These are phyloP conservation scores for Phytopythium kandeliae DNA, from an alignment of 352 stramenopile species.

Conservation along the genomic window DNA sequence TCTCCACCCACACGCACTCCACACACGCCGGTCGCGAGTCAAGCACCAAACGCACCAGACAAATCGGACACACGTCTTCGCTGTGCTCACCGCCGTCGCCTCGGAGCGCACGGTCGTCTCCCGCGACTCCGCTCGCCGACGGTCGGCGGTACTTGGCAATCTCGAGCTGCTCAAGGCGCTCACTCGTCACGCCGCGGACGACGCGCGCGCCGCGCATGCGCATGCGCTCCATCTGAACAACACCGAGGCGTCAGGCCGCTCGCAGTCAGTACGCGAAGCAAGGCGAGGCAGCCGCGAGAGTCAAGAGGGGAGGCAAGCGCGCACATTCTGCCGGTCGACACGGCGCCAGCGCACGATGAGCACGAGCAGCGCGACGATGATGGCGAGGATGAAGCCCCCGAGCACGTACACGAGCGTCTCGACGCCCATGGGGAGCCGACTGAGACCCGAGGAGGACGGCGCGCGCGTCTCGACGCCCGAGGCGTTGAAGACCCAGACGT, in stretches of 20 bases:
- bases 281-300: too few relatives aligned
- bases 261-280: neutral
- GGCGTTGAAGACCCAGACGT: slow-evolving; percentile 66
- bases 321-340: slow-evolving; percentile 54
- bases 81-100: slow-evolving; percentile 13
- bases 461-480: slow-evolving; percentile 12
- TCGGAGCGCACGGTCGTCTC: neutral
- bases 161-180: slow-evolving; percentile 52
- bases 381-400: slow-evolving; percentile 55
- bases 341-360: slow-evolving; percentile 64
- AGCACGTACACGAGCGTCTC: slow-evolving; percentile 73
- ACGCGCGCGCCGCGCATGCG: slow-evolving; percentile 32
- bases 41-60: slow-evolving; percentile 34
- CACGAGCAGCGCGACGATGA: slow-evolving; percentile 47
- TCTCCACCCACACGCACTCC: too few relatives aligned
- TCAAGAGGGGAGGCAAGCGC: slow-evolving; percentile 2
- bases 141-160: slow-evolving; percentile 55
- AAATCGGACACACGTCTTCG: slow-evolving; percentile 71
- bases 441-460: neutral
- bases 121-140: neutral
- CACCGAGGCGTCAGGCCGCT: neutral
- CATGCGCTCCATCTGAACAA: slow-evolving; percentile 37
- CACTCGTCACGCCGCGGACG: slow-evolving; percentile 49
- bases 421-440: slow-evolving; percentile 35
- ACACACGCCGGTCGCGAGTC: too few relatives aligned